Conservation (phyloP, 2,329 filamentous ascomycete species). For the Fusarium buharicum region DNA sequence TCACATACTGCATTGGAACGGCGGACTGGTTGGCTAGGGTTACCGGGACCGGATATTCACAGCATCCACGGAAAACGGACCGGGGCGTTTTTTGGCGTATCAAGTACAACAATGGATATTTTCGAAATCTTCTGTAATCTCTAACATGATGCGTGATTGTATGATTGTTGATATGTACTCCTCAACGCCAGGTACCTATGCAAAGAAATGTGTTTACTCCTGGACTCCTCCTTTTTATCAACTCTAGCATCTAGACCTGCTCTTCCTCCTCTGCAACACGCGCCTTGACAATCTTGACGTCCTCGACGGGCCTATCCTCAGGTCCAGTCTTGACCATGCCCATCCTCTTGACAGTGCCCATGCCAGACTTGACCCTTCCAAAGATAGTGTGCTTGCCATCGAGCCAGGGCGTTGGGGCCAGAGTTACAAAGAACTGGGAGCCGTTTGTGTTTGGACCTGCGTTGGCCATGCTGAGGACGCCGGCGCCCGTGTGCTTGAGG, state of each 20-base stretch:
- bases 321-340: conserved; percentile 84
- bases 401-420: conserved; percentile 94
- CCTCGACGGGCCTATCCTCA: conserved; percentile 83
- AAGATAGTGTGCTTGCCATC: conserved; percentile 99
- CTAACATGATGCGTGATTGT: conserved; percentile 11
- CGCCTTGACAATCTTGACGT: conserved; percentile 82
- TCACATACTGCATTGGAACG: conserved; percentile 45
- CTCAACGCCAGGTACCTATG: conserved; percentile 35
- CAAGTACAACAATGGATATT: conserved; percentile 42
- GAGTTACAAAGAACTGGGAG: conserved; percentile 94
- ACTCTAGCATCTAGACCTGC: conserved; percentile 24
- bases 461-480: conserved; percentile 97
- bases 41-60: conserved; percentile 43
- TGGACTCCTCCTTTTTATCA: conserved; percentile 1
- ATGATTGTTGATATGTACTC: conserved; percentile 15
- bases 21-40: conserved; percentile 42
- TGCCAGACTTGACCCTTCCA: conserved; percentile 84
- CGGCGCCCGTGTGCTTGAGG: conserved; percentile 92
- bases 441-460: conserved; percentile 93
- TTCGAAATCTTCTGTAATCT: conserved; percentile 14
- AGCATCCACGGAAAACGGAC: conserved; percentile 46
- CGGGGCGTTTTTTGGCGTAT: conserved; percentile 45
- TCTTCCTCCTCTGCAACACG: conserved; percentile 72
- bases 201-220: conserved; percentile 13
- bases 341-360: conserved; percentile 87